Evolutionary conservation across 805 yeast genomes (phyloP), one percentile per base, ranked within the genome.

Genomic region (Zygosaccharomyces gambellarensis): DNA sequence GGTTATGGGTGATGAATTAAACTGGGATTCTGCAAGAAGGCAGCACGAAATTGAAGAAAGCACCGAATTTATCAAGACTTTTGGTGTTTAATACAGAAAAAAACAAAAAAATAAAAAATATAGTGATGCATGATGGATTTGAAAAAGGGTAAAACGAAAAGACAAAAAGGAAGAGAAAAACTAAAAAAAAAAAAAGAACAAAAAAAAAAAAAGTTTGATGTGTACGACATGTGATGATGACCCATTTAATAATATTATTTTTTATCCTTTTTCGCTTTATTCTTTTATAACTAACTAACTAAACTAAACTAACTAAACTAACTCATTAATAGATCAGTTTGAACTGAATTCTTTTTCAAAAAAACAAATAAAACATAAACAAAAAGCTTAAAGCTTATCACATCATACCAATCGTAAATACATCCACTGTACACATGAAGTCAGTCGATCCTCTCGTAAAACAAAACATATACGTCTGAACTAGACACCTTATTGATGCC

Each of bases 1-100:
- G 59, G 77, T 88, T 55, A 86, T 90, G 94, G 90, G 82, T 57
- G 74, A 79, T 46, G 94, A 87, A 68, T 76, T 86, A 54, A 71
- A 78, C 43, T 90, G 98, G 98, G 73, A 74, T 39, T 74, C 71
- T 12, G 77, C 82, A 52, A 81, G 82, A 66, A 72, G 75, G 46
- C 67, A 72, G 55, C 79, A 83, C 72, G 75, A 69, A 69, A 55
- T 60, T 49, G 59, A 57, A 42, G 76, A 76, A 48, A 78, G 90
- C 31, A 71, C 65, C 39, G 77, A 76, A 31, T 83, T 75, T 66
- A 80, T 85, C 60, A 79, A 82, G 53, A 75, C 81, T 44, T 82
- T 82, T 79, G 87, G 87, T 45, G 59, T 73, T 19, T 64, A 50
- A 54, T 36, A 39, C 31, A 41, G 9, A 43, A n/a, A 47, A 36